These are phyloP conservation scores for Penicillium flavigenum DNA, from an alignment of 495 filamentous ascomycete species.

Conservation along the genomic window DNA sequence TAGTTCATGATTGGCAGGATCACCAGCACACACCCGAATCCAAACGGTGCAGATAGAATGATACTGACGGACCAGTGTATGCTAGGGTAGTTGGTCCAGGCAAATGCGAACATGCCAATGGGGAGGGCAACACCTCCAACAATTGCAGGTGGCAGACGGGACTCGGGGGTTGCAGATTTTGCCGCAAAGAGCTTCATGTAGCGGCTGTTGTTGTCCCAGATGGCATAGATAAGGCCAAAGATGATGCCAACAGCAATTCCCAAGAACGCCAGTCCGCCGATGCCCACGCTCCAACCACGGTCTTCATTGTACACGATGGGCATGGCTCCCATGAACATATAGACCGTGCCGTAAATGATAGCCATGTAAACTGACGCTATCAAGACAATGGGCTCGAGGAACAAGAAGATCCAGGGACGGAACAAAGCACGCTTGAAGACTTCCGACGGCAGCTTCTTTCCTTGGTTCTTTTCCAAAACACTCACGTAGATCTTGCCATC, in stretches of 20 bases:
- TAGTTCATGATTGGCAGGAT: constrained; percentile 72
- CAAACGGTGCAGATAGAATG: constrained; percentile 63
- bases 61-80: constrained; percentile 58
- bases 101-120: constrained; percentile 58
- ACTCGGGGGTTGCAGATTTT: background rate
- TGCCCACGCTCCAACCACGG: constrained; percentile 38
- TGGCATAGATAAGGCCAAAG: constrained; percentile 8
- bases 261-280: constrained; percentile 10
- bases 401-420: background rate
- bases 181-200: background rate
- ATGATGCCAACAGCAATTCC: constrained; percentile 50
- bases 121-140: constrained; percentile 42
- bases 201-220: background rate
- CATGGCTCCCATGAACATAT: constrained; percentile 67
- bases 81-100: constrained; percentile 61
- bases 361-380: background rate
- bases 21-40: constrained; percentile 67
- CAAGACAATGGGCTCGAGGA: background rate
- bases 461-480: background rate
- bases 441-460: background rate
- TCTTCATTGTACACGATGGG: constrained; percentile 49
- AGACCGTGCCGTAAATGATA: constrained; percentile 35
- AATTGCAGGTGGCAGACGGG: constrained; percentile 29
- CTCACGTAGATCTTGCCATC: background rate
- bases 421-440: background rate